phyloP scores from a whole-genome alignment of 352 stramenopile species.

The Discostella stelligera region DNA sequence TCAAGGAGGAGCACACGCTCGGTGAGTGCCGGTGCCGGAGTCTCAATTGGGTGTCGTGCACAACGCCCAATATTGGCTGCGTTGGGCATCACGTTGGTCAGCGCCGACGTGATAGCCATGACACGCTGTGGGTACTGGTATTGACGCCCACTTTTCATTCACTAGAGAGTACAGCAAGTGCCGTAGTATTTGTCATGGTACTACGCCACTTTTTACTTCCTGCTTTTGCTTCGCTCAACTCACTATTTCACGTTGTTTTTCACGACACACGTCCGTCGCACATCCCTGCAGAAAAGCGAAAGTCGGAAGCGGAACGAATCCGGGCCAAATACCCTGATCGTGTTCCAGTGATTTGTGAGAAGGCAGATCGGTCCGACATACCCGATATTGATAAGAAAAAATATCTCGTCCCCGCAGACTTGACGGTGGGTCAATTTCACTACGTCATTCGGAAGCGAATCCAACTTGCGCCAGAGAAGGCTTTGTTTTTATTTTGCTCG shows the following conservation, averaged over 20 bases:
- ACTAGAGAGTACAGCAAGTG: no score
- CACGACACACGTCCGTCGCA: neutral
- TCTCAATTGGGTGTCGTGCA: neutral
- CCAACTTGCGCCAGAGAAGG: slow-evolving; percentile 95
- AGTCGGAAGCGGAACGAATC: slow-evolving; percentile 96
- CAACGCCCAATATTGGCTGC: neutral
- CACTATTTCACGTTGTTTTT: slow-evolving; percentile 1
- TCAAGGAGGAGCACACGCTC: slow-evolving; percentile 81
- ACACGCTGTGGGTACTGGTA: neutral
- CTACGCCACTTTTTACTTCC: neutral
- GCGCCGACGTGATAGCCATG: neutral
- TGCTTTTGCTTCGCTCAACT: slow-evolving; percentile 1
- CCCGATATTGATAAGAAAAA: slow-evolving; percentile 99
- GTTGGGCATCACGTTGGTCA: no score
- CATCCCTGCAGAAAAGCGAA: slow-evolving; percentile 88
- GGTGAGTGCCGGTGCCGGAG: slow-evolving; percentile 55
- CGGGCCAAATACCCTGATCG: slow-evolving; percentile 98
- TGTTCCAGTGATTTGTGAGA: slow-evolving; percentile 92
- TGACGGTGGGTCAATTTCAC: slow-evolving; percentile 98
- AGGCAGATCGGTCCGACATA: slow-evolving; percentile 96
- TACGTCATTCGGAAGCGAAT: slow-evolving; percentile 99
- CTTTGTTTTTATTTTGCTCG: slow-evolving; percentile 99
- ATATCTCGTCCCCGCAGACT: slow-evolving; percentile 95
- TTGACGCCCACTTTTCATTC: neutral
- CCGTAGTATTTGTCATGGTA: slow-evolving; percentile 4